phyloP scores from a whole-genome alignment of 352 stramenopile species.

The Phytophthora hibernalis region DNA sequence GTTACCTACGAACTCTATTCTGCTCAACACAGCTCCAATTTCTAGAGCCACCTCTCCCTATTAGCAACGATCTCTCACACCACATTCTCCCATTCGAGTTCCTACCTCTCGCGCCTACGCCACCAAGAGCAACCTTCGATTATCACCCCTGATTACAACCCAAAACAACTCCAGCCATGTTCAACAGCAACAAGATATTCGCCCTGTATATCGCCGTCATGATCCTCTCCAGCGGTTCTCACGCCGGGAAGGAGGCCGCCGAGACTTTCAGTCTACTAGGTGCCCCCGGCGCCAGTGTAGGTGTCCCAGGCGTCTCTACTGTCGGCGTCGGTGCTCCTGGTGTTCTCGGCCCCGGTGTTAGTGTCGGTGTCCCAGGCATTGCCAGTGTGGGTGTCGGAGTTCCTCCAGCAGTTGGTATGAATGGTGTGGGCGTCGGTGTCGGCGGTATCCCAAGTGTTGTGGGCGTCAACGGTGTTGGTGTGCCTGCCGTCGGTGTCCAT shows the following conservation, averaged over 20 bases:
- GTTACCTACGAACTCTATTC: no score
- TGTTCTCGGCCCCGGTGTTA: not conserved
- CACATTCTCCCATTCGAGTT: slow-evolving; percentile 9
- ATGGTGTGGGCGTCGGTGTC: not conserved
- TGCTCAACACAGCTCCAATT: no score
- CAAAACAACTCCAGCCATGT: slow-evolving; percentile 12
- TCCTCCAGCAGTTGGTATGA: no score
- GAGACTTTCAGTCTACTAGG: slow-evolving; percentile 17
- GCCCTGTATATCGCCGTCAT: slow-evolving; percentile 7
- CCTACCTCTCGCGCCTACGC: slow-evolving; percentile 8
- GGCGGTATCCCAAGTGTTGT: no score
- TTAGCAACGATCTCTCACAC: no score
- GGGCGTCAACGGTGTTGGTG: not conserved
- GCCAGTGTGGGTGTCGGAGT: not conserved
- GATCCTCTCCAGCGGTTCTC: slow-evolving; percentile 3
- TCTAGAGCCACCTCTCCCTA: no score
- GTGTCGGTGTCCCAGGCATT: not conserved
- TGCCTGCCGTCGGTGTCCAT: not conserved
- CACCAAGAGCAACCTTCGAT: not conserved
- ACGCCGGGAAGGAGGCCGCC: slow-evolving; percentile 3
- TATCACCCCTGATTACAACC: not conserved
- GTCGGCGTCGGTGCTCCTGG: slow-evolving; percentile 7
- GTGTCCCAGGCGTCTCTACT: not conserved
- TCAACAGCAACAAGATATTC: slow-evolving; percentile 17
- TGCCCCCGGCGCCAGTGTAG: slow-evolving; percentile 6